These are phyloP conservation scores for Ceratocystis colombiana DNA, from an alignment of 2,329 filamentous ascomycete species.

Conservation along the genomic window DNA sequence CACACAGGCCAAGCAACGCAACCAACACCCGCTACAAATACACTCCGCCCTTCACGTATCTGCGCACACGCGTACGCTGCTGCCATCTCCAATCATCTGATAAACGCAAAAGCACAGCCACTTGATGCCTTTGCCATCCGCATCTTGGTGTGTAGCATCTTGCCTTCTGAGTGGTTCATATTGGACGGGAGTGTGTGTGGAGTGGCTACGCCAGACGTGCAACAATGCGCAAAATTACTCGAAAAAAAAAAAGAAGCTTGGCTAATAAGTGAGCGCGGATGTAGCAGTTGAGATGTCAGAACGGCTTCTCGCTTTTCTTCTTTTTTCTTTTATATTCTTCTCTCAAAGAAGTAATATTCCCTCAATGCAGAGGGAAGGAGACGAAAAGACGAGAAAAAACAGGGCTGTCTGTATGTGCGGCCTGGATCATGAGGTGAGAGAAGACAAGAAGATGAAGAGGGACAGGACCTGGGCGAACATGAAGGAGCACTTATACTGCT, in stretches of 20 bases:
- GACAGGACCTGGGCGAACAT: not conserved
- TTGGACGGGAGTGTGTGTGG: not conserved
- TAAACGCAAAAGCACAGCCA: constrained; percentile 5
- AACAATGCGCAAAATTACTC: not conserved
- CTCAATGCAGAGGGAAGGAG: not conserved
- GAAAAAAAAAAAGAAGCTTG: not conserved
- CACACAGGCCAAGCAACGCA: no score
- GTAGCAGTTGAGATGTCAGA: not conserved
- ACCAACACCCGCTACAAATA: no score
- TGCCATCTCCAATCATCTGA: constrained; percentile 6
- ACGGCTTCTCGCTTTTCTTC: not conserved
- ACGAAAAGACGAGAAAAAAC: not conserved
- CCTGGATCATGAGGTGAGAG: not conserved
- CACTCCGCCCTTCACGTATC: no score
- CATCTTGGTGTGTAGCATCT: constrained; percentile 2
- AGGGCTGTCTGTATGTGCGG: not conserved
- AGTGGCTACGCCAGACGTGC: not conserved
- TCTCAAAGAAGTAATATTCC: not conserved
- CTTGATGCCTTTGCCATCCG: not conserved
- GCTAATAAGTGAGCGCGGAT: not conserved
- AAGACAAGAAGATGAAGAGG: not conserved
- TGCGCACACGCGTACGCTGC: not conserved
- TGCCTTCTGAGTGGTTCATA: not conserved
- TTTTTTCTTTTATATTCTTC: not conserved
- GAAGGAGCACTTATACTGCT: no score